These are phyloP conservation scores for Glarea lozoyensis DNA, from an alignment of 495 filamentous ascomycete species.

Conservation along the genomic window DNA sequence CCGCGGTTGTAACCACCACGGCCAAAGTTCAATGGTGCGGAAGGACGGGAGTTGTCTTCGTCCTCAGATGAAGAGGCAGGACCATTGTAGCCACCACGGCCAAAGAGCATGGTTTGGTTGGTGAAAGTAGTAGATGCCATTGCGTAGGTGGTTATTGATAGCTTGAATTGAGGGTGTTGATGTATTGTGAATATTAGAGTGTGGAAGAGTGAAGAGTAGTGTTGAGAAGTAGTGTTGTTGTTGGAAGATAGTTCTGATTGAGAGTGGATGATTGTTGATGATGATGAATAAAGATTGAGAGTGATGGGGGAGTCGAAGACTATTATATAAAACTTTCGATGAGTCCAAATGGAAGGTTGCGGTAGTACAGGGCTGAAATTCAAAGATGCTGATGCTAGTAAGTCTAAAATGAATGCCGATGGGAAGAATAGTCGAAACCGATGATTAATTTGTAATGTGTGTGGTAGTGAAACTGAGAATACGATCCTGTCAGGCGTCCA, in stretches of 20 bases:
- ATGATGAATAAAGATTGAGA: not conserved
- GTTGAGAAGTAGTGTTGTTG: not conserved
- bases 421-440: not conserved
- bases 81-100: conserved; percentile 30
- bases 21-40: conserved; percentile 15
- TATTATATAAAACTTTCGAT: not conserved
- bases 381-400: not conserved
- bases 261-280: not conserved
- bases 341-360: not conserved
- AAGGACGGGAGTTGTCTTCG: conserved; percentile 15
- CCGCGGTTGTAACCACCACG: conserved; percentile 20
- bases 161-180: not conserved
- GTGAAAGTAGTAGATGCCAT: conserved; percentile 12
- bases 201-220: not conserved
- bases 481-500: not conserved
- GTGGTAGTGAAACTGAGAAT: not conserved
- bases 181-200: not conserved
- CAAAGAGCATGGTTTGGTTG: conserved; percentile 6
- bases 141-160: conserved; percentile 1
- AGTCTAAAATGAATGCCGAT: not conserved
- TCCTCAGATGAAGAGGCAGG: conserved; percentile 26
- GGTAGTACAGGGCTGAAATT: not conserved
- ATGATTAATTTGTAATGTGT: not conserved
- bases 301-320: not conserved
- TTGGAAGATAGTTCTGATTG: not conserved